Conservation (phyloP, 306 rosid genomes). For the Quercus berberidifolia region DNA sequence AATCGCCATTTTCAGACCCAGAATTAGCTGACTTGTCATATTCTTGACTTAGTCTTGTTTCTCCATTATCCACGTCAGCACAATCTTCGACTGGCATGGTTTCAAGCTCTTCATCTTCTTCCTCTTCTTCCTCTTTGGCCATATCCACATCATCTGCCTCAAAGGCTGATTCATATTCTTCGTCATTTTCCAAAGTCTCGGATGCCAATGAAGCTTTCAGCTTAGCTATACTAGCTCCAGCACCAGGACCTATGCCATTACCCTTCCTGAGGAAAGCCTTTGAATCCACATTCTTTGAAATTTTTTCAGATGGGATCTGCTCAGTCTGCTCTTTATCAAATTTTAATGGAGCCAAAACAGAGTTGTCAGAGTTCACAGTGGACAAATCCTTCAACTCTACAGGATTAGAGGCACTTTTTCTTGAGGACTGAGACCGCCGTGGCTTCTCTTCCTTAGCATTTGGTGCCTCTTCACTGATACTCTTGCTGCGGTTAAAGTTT, state of each 20-base stretch:
- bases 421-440: constrained; percentile 48
- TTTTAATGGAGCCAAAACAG: constrained; percentile 64
- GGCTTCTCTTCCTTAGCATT: constrained; percentile 74
- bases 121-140: constrained; percentile 61
- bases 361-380: constrained; percentile 53
- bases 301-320: constrained; percentile 40
- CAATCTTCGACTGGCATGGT: constrained; percentile 43
- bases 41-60: constrained; percentile 58
- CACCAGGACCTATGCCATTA: constrained; percentile 51
- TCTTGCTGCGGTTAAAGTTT: constrained; percentile 63
- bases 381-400: constrained; percentile 56
- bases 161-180: constrained; percentile 57
- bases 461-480: constrained; percentile 53
- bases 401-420: constrained; percentile 63
- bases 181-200: constrained; percentile 47
- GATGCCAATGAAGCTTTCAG: constrained; percentile 59
- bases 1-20: constrained; percentile 74
- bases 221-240: constrained; percentile 45
- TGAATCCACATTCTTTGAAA: constrained; percentile 39
- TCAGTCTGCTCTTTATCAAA: constrained; percentile 66
- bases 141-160: constrained; percentile 61
- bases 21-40: constrained; percentile 70
- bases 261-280: constrained; percentile 67
- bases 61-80: constrained; percentile 55
- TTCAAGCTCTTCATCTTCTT: constrained; percentile 55